Evolutionary conservation across 2,329 filamentous ascomycete species (phyloP).

Genomic region (Colletotrichum higginsianum): DNA sequence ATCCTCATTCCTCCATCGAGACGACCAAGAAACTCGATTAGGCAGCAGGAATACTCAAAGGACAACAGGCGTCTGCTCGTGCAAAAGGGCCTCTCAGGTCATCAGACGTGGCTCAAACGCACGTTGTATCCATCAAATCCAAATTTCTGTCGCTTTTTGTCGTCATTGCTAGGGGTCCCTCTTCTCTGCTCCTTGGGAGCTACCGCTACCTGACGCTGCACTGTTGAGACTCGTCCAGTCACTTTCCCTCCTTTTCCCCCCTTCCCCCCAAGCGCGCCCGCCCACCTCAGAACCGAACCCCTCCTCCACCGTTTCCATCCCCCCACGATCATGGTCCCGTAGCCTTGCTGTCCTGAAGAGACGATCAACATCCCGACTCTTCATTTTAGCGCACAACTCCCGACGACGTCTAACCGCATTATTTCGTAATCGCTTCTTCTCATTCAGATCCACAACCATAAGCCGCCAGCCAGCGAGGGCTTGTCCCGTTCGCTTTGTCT

Average conservation of each 20-base stretch:
- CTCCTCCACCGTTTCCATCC: constrained; percentile 33
- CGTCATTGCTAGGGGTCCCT: constrained; percentile 29
- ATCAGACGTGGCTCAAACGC: constrained; percentile 36
- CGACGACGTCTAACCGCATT: not conserved
- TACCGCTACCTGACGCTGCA: constrained; percentile 3
- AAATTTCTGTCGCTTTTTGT: constrained; percentile 16
- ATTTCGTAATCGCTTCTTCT: not conserved
- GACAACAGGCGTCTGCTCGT: constrained; percentile 2
- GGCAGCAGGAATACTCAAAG: constrained; percentile 38
- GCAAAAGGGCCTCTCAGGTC: constrained; percentile 15
- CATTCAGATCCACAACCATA: not conserved
- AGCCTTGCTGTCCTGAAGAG: constrained; percentile 40
- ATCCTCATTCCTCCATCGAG: constrained; percentile 37
- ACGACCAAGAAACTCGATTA: constrained; percentile 31
- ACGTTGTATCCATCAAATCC: constrained; percentile 18
- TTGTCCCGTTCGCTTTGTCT: constrained; percentile 34
- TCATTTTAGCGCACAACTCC: constrained; percentile 21
- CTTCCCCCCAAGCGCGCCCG: constrained; percentile 30
- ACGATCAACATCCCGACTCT: constrained; percentile 22
- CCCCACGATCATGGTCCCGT: constrained; percentile 40
- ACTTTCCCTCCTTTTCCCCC: constrained; percentile 38
- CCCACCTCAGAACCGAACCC: constrained; percentile 34
- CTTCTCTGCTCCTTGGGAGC: constrained; percentile 15
- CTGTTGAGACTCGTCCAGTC: constrained; percentile 19
- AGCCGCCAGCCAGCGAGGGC: constrained; percentile 29